Percentiles rank a stretch among this genome's conserved stretches.
These are phyloP conservation scores for Cucumis melo DNA, from an alignment of 306 rosid genomes.

Conservation along the genomic window DNA sequence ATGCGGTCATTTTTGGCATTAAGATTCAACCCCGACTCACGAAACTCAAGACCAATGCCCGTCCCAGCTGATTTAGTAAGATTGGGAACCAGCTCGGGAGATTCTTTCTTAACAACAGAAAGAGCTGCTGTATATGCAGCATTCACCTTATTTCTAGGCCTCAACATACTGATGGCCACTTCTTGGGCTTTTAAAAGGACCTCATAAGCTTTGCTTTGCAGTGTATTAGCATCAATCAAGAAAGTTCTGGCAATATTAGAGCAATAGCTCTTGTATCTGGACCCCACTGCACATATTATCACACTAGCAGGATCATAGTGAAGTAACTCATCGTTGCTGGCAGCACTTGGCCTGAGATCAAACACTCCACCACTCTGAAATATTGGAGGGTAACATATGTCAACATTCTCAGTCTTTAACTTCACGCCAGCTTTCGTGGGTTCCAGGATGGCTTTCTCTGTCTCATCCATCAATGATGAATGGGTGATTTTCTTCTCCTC, in stretches of 20 bases:
- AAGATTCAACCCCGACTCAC: conserved; percentile 80
- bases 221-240: conserved; percentile 76
- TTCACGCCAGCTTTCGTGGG: conserved; percentile 67
- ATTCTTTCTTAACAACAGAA: conserved; percentile 67
- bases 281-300: conserved; percentile 83
- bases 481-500: conserved; percentile 80
- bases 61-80: conserved; percentile 88
- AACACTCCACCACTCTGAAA: conserved; percentile 89
- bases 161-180: conserved; percentile 53
- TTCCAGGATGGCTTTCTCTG: conserved; percentile 76
- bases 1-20: conserved; percentile 69
- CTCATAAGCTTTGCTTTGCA: conserved; percentile 77
- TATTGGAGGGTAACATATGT: conserved; percentile 89
- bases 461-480: conserved; percentile 79
- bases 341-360: conserved; percentile 95
- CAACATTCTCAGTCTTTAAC: conserved; percentile 75
- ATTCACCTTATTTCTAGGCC: conserved; percentile 52
- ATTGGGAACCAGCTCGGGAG: conserved; percentile 53
- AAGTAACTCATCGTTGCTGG: conserved; percentile 76
- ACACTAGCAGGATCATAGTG: conserved; percentile 78
- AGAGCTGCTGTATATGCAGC: conserved; percentile 68
- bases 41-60: conserved; percentile 90
- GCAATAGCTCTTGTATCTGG: conserved; percentile 88
- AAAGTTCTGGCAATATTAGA: conserved; percentile 76
- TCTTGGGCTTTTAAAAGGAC: conserved; percentile 87